Conservation (phyloP, 768 basidiomycete species). For the Hemileccinum rubropunctum region DNA sequence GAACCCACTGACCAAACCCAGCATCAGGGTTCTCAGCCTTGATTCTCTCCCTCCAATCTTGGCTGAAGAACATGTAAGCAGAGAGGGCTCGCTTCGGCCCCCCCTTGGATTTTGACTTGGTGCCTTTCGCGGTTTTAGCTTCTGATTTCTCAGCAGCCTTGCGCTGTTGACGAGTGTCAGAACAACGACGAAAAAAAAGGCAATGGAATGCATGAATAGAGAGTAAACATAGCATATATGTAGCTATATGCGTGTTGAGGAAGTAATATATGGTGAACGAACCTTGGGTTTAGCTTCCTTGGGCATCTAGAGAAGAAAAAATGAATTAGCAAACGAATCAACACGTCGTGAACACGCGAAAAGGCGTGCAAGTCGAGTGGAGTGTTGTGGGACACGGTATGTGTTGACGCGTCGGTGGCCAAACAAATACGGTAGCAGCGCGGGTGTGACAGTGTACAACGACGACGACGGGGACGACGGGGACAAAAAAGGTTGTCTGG, state of each 20-base stretch:
- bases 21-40: constrained; percentile 96
- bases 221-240: constrained; percentile 18
- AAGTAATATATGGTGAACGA: constrained; percentile 23
- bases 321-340: constrained; percentile 35
- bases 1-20: constrained; percentile 66
- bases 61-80: constrained; percentile 99
- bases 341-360: constrained; percentile 39
- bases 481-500: constrained; percentile 5
- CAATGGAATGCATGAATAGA: constrained; percentile 2
- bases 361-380: constrained; percentile 29
- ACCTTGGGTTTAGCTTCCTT: constrained; percentile 77
- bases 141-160: constrained; percentile 76
- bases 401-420: constrained; percentile 38
- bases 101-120: constrained; percentile 71
- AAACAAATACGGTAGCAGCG: constrained; percentile 33
- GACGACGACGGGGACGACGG: constrained; percentile 22
- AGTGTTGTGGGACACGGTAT: constrained; percentile 26
- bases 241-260: constrained; percentile 3
- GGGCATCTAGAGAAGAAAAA: constrained; percentile 59
- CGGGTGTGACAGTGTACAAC: constrained; percentile 21
- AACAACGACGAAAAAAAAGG: constrained; percentile 2
- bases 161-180: constrained; percentile 44
- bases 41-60: constrained; percentile 94
- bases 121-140: constrained; percentile 43
- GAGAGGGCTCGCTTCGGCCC: constrained; percentile 88